Evolutionary conservation across 1,139 yeast genomes (phyloP).

Genomic region (Candida gigantensis): DNA sequence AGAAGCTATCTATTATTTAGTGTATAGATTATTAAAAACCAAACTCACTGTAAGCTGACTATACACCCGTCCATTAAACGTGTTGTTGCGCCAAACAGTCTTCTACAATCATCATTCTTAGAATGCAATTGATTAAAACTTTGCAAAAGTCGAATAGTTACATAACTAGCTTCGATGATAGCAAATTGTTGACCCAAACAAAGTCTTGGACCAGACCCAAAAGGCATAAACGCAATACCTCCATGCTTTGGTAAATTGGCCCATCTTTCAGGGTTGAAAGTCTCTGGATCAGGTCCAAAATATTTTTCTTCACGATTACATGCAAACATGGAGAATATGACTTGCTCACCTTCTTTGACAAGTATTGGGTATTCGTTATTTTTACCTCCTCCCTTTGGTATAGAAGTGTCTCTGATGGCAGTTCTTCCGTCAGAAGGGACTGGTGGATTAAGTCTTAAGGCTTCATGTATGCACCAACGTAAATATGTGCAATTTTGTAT

Average conservation of each 20-base stretch:
- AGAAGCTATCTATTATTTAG: too few species aligned
- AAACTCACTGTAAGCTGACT: slow-evolving; percentile 7
- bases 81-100: slow-evolving; percentile 24
- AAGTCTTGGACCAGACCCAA: slow-evolving; percentile 37
- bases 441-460: slow-evolving; percentile 53
- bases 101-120: slow-evolving; percentile 16
- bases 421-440: slow-evolving; percentile 53
- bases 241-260: slow-evolving; percentile 25
- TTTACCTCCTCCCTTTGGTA: slow-evolving; percentile 54
- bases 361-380: slow-evolving; percentile 43
- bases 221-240: slow-evolving; percentile 36
- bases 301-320: slow-evolving; percentile 43
- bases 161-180: slow-evolving; percentile 36
- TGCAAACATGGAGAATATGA: slow-evolving; percentile 41
- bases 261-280: slow-evolving; percentile 54
- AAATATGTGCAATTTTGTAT: slow-evolving; percentile 47
- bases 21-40: too few species aligned
- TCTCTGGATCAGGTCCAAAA: slow-evolving; percentile 50
- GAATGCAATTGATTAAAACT: slow-evolving; percentile 13
- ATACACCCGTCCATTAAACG: slow-evolving; percentile 20
- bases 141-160: slow-evolving; percentile 35
- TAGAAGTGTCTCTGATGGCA: slow-evolving; percentile 40
- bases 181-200: slow-evolving; percentile 43
- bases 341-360: slow-evolving; percentile 44
- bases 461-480: slow-evolving; percentile 48